Evolutionary conservation across 2,329 filamentous ascomycete species (phyloP), one percentile per base, ranked within the genome.

Genomic region (Ceratocystis cacaofunesta): DNA sequence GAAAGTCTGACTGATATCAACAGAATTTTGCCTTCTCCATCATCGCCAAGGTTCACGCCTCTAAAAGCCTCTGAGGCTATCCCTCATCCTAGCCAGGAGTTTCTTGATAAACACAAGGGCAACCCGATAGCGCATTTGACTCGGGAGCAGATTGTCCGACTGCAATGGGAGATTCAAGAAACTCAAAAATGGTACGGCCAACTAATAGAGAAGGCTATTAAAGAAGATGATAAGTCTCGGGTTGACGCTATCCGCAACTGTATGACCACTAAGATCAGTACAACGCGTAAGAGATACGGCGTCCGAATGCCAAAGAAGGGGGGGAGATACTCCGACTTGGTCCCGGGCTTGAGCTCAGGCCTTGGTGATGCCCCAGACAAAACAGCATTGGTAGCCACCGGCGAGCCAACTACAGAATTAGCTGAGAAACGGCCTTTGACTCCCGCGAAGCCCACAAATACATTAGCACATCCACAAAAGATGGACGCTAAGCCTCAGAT

Each of bases 251-350:
- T 83, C 1, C 78, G 78, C 50, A 84, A 83, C 68, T 77, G 77
- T 2, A 82, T 80, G 69, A 79, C 79, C 55, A 82, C 80, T 2
- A 82, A 81, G 66, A 80, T 82, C 70, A 82, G 79, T 64, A 76
- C 76, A n/a, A 79, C 82, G 2, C 77, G 82, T 12, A 84, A 82
- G 70, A 82, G 78, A 67, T 84, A 79, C 67, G 82, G 82, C n/a
- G 80, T 85, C 41, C 76, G 77, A 1, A 74, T 84, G 15, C 77
- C 28, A 10, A 60, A 7, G 6, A 57, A 55, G 12, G 32, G 48
- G 3, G 12, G 32, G 1, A 17, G 44, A n/a, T 52, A 50, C n/a
- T 44, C 46, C 80, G 25, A 17, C 0, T 25, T 25, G 19, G 48
- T 1, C 8, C 2, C 19, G 48, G 48, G 10, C 19, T 52, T 12